Percentiles rank a stretch among this genome's conserved stretches.
These are phyloP conservation scores for Metschnikowia orientalis DNA, from an alignment of 805 yeast species.

Conservation along the genomic window DNA sequence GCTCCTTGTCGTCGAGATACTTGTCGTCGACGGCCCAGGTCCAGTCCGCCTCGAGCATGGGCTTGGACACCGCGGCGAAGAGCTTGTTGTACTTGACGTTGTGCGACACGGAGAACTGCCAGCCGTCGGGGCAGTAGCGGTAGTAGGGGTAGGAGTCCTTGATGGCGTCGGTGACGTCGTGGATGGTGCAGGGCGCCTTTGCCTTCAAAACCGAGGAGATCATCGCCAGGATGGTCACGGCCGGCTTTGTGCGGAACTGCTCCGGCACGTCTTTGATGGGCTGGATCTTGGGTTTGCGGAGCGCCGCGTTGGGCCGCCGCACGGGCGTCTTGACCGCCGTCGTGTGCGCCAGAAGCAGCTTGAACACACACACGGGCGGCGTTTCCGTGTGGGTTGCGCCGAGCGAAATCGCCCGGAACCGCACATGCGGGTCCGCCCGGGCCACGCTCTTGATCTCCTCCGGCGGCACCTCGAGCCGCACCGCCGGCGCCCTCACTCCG, in stretches of 20 bases:
- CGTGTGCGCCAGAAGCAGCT: constrained; percentile 28
- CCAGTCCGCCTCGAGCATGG: constrained; percentile 80
- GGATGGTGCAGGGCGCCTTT: constrained; percentile 54
- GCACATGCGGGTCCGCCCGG: constrained; percentile 18
- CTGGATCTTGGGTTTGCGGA: constrained; percentile 52
- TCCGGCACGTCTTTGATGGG: constrained; percentile 83
- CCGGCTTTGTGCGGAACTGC: constrained; percentile 80
- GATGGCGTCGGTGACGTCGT: constrained; percentile 79
- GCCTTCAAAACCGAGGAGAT: constrained; percentile 74
- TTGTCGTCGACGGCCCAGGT: constrained; percentile 89
- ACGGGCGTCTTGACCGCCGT: constrained; percentile 32
- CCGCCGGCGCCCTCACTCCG: constrained; percentile 28
- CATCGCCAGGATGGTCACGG: constrained; percentile 72
- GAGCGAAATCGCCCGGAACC: constrained; percentile 28
- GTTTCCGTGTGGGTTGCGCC: constrained; percentile 13
- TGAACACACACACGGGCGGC: constrained; percentile 31
- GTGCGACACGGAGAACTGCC: constrained; percentile 95
- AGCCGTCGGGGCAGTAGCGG: constrained; percentile 91
- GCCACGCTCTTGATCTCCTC: constrained; percentile 25
- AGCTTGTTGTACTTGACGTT: constrained; percentile 82
- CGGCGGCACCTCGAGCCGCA: constrained; percentile 32
- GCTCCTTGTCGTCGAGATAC: constrained; percentile 77
- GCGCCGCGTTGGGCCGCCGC: constrained; percentile 32
- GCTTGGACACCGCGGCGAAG: constrained; percentile 65
- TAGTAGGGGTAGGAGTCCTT: constrained; percentile 88